Base-by-base conservation (phyloP, 108 stramenopile species). In the Mayamaea pseudoterrestris region DNA sequence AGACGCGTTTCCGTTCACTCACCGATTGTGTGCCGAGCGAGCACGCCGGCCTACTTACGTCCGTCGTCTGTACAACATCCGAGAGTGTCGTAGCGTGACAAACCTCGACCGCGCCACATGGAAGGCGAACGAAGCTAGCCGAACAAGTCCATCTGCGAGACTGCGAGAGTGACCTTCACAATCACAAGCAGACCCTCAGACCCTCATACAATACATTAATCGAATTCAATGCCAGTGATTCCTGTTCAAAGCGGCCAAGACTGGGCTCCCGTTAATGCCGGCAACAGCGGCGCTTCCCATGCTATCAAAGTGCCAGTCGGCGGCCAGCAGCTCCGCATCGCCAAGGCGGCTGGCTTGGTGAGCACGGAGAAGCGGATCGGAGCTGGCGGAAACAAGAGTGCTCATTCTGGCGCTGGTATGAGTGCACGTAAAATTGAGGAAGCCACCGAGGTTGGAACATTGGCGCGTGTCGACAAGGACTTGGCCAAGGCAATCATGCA, bases 401-500 rank as follows among this genome's bases (percentile, higher is more conserved):
- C 93, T 17, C 93, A 95, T 63, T 69, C 70, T 21, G 59, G 50
- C 1, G 50, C 65, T 2, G 66, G 60, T 50, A 65, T 92, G 66
- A 80, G 81, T 47, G 81, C 88, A 18, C 72, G 73, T 26, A 95
- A 93, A 57, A 68, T 95, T 41, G 96, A 97, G 47, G 93, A 97
- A 48, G 74, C 86, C 13, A 91, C 92, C n/a, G 93, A 94, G 44
- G 68, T 88, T 13, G 74, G 68, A 17, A 87, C 83, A 27, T 79
- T 85, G 45, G 73, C 65, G 39, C 93, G 80, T 51, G 90, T 94
- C 5, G 93, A 95, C 68, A 90, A 76, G 56, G 48, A 59, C 11
- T 69, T 97, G 22, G 68, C 69, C 23, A 89, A 95, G 64, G 93
- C 94, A 0, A 94, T 98, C 37, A 78, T 80, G 78, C 92, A 98